Evolutionary conservation across 2,329 filamentous ascomycete species (phyloP).

Genomic region (Aureobasidium vineae): DNA sequence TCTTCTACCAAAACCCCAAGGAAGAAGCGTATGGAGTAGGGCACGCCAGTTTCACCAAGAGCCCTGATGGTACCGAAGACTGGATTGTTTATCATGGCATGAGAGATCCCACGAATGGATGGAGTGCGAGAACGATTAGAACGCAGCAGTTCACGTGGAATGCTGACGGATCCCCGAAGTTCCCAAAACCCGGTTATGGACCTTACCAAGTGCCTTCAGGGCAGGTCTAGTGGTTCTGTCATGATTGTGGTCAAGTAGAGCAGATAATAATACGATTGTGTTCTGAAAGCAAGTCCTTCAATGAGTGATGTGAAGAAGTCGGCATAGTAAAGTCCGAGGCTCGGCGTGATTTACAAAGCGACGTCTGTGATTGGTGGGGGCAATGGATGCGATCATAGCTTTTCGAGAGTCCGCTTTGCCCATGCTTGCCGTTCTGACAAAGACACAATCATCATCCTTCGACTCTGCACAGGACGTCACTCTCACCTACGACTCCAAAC

Average conservation of each 20-base stretch:
- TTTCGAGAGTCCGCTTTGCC: constrained; percentile 2
- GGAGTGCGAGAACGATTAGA: constrained; percentile 50
- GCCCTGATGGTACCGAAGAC: constrained; percentile 48
- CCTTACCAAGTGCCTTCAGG: constrained; percentile 46
- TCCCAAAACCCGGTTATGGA: constrained; percentile 51
- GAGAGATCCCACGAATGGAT: constrained; percentile 49
- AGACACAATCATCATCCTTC: constrained; percentile 21
- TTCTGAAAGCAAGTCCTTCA: neutral
- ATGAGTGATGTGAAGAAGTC: neutral
- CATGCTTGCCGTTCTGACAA: constrained; percentile 7
- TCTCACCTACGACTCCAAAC: neutral
- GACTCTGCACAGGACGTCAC: neutral
- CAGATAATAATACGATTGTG: neutral
- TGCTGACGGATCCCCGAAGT: constrained; percentile 48
- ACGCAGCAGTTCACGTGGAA: constrained; percentile 52
- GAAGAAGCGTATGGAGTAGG: constrained; percentile 51
- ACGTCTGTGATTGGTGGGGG: neutral
- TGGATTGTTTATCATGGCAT: constrained; percentile 58
- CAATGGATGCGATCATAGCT: constrained; percentile 20
- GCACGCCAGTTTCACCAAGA: constrained; percentile 52
- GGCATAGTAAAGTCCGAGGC: neutral
- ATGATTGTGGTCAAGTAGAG: neutral
- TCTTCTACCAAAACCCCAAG: constrained; percentile 52
- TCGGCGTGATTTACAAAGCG: neutral
- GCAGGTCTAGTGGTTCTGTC: constrained; percentile 28